Conservation (phyloP, 768 basidiomycete species). For the Favolaschia claudopus region DNA sequence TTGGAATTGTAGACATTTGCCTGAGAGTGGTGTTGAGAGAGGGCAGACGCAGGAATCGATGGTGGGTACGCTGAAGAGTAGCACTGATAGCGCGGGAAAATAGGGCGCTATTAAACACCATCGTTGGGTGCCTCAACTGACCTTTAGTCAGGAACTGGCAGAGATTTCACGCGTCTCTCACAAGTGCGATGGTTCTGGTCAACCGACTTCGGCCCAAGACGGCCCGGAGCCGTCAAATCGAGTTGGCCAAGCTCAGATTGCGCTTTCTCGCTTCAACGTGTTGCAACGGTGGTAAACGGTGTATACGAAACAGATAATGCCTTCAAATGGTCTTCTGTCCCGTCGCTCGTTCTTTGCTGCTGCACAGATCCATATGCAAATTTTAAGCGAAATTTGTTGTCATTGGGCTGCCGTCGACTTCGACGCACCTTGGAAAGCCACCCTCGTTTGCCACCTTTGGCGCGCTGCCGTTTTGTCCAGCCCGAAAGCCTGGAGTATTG, state of each 20-base stretch:
- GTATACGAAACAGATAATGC: not conserved
- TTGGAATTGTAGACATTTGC: slow-evolving; percentile 21
- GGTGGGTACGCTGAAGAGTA: slow-evolving; percentile 2
- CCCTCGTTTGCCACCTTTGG: slow-evolving; percentile 1
- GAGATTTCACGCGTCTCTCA: not conserved
- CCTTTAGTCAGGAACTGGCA: no score
- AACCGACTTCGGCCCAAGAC: no score
- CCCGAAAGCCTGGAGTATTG: slow-evolving; percentile 1
- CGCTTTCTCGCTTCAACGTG: slow-evolving; percentile 22
- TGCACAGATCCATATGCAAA: not conserved
- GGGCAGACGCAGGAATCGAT: slow-evolving; percentile 1
- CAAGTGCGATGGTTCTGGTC: not conserved
- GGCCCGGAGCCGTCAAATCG: no score
- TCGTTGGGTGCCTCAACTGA: no score
- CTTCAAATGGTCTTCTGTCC: not conserved
- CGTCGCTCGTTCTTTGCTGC: not conserved
- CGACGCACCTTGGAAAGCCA: slow-evolving; percentile 8
- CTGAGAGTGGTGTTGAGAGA: not conserved
- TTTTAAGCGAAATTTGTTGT: not conserved
- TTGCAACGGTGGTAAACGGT: not conserved
- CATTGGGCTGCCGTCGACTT: not conserved
- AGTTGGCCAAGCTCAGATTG: no score
- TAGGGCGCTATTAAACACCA: not conserved
- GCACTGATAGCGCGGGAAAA: slow-evolving; percentile 13
- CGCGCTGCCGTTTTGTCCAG: not conserved